A percentile compares a stretch with the other conserved stretches of the same genome.
These are phyloP conservation scores for Lipomyces sp. DNA, from an alignment of 805 yeast species.

Conservation along the genomic window DNA sequence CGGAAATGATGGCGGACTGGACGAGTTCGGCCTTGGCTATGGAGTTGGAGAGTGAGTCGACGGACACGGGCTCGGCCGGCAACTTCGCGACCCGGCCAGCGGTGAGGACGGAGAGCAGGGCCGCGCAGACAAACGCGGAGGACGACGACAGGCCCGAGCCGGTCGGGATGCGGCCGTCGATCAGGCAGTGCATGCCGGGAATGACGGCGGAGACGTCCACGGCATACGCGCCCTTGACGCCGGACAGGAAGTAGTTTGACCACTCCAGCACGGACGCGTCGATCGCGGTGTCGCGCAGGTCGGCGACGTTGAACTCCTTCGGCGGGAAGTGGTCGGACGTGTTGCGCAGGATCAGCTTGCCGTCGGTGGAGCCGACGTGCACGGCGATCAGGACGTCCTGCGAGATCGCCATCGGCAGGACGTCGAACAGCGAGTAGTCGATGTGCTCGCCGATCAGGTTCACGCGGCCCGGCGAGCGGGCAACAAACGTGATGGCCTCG, in stretches of 20 bases:
- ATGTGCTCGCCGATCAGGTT: slow-evolving; percentile 74
- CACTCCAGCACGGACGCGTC: slow-evolving; percentile 53
- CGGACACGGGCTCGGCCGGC: not conserved
- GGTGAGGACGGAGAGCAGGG: slow-evolving; percentile 54
- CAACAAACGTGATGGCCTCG: slow-evolving; percentile 44
- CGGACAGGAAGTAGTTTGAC: slow-evolving; percentile 70
- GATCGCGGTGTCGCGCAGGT: slow-evolving; percentile 40
- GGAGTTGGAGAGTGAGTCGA: slow-evolving; percentile 3
- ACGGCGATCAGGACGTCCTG: slow-evolving; percentile 59
- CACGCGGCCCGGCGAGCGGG: slow-evolving; percentile 74
- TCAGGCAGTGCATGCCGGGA: slow-evolving; percentile 47
- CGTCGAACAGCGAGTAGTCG: slow-evolving; percentile 66
- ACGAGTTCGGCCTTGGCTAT: slow-evolving; percentile 54
- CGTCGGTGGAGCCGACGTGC: slow-evolving; percentile 20
- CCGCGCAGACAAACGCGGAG: slow-evolving; percentile 68
- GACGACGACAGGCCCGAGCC: slow-evolving; percentile 70
- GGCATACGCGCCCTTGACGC: slow-evolving; percentile 56
- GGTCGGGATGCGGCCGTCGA: slow-evolving; percentile 66
- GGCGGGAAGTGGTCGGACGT: slow-evolving; percentile 34
- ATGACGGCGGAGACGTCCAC: slow-evolving; percentile 35
- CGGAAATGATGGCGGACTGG: slow-evolving; percentile 59
- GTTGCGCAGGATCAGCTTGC: slow-evolving; percentile 40
- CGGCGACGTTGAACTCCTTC: slow-evolving; percentile 16
- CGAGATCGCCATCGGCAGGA: slow-evolving; percentile 72
- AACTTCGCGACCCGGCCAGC: slow-evolving; percentile 46